Percentiles rank a stretch among this genome's conserved stretches.
Evolutionary conservation across 2,329 filamentous ascomycete genomes (phyloP).

Genomic region (Thielaviopsis musarum): DNA sequence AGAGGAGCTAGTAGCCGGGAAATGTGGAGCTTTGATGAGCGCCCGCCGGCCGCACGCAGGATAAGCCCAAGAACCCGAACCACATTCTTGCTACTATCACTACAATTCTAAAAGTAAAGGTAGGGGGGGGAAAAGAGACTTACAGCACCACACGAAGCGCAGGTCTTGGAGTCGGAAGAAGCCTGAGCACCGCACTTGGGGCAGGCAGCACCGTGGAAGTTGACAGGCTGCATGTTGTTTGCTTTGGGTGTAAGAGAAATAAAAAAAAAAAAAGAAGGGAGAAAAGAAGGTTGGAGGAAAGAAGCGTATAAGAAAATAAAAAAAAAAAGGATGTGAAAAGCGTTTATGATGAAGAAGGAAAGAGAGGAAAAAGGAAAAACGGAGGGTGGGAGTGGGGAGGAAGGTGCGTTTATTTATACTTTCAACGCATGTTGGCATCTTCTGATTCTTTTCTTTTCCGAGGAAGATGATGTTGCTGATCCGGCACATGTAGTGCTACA

Average conservation of each 20-base stretch:
- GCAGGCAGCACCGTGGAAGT: slow-evolving; percentile 27
- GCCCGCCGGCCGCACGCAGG: no score
- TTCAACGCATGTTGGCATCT: background rate
- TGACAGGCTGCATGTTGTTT: slow-evolving; percentile 18
- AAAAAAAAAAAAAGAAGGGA: background rate
- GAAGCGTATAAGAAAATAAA: background rate
- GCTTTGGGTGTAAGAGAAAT: no score
- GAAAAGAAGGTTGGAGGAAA: background rate
- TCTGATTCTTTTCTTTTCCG: no score
- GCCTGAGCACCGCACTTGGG: slow-evolving; percentile 39
- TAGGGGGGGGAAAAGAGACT: slow-evolving; percentile 16
- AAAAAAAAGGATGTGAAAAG: background rate
- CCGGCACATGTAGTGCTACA: no score
- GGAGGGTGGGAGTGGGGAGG: background rate
- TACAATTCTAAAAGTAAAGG: background rate
- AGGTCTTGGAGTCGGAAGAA: slow-evolving; percentile 32
- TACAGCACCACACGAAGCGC: slow-evolving; percentile 40
- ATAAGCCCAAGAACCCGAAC: no score
- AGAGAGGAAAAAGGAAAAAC: background rate
- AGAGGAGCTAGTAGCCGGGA: no score
- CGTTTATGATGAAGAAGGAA: background rate
- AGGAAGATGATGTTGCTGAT: no score
- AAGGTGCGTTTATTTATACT: background rate
- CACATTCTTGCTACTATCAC: no score
- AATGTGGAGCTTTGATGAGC: no score